Percentiles rank a stretch among this genome's conserved stretches.
Conservation (phyloP, 2,329 filamentous ascomycete genomes). For the Hymenoscyphus albidus region DNA sequence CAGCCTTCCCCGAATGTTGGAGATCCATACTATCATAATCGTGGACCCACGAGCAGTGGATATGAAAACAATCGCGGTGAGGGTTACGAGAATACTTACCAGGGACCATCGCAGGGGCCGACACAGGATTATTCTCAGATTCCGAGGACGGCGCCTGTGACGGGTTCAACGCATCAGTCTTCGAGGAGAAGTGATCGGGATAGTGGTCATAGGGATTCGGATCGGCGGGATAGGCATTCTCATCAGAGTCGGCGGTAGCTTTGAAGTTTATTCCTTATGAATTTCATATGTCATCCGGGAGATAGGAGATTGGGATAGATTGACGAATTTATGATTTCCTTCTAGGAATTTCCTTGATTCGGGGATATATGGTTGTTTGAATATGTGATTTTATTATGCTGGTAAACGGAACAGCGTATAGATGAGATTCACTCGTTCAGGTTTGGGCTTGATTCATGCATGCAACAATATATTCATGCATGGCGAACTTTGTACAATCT, state of each 20-base stretch:
- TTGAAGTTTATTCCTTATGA: too few relatives aligned
- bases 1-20: neutral
- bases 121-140: neutral
- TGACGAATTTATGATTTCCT: too few relatives aligned
- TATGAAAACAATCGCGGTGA: neutral
- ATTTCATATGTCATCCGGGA: too few relatives aligned
- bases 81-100: neutral
- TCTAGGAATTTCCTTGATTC: too few relatives aligned
- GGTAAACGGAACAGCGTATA: too few relatives aligned
- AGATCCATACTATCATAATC: neutral
- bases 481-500: too few relatives aligned
- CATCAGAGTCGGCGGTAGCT: neutral
- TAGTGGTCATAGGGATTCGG: neutral
- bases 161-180: neutral
- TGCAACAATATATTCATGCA: too few relatives aligned
- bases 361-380: too few relatives aligned
- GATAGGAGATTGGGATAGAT: too few relatives aligned
- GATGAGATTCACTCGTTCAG: too few relatives aligned
- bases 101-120: neutral
- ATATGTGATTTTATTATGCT: too few relatives aligned
- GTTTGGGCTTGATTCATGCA: too few relatives aligned
- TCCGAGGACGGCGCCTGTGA: neutral
- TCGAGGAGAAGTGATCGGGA: neutral
- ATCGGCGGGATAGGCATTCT: neutral
- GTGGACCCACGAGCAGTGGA: neutral